Base-by-base conservation (phyloP, 2,329 filamentous ascomycete species). In the Calycina herbarum region DNA sequence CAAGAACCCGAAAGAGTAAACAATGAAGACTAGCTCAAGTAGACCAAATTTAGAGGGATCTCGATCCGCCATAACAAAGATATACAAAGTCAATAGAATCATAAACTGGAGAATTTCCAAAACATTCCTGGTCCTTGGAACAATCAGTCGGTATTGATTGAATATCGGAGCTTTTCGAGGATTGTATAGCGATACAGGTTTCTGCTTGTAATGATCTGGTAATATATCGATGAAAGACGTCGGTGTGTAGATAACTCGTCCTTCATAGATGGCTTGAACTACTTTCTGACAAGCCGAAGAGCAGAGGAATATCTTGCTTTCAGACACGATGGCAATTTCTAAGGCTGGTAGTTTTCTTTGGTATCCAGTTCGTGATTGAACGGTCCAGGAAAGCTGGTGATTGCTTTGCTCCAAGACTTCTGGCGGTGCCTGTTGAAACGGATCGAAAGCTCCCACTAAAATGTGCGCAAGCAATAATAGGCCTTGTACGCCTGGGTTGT, bases 71-170 rank as follows among this genome's bases (percentile, higher is more conserved):
- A 95, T 94, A 65, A 92, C 89, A 8, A 84, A 78, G 6, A 93
- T 78, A 73, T 93, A 96, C 2, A 95, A 79, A 0, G 78, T 76
- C 13, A 95, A 81, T 0, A 96, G 80, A 8, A 90, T 78, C 33
- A 89, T 73, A 74, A 95, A 96, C 72, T 95, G 91, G 20, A 85
- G 80, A 1, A 90, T 84, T 77, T 96, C 92, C 63, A 95, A 83
- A 33, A 90, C 79, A 73, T 91, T 94, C 64, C 92, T 82, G 0
- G 89, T 94, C 15, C 91, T 83, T 11, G 92, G 92, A 8, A 96
- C 92, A 69, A 93, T 90, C 7, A 96, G 83, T 1, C 92, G 89
- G 74, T 95, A 95, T 75, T 96, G 92, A 73, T 96, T 94, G 27
- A 96, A 82, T 31, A 94, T 75, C 1, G 91, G 90, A 5, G 89